A percentile compares a stretch with the other conserved stretches of the same genome.
phyloP scores from a whole-genome alignment of 1,284 basidiomycete genomes.

The Malassezia sympodialis region DNA sequence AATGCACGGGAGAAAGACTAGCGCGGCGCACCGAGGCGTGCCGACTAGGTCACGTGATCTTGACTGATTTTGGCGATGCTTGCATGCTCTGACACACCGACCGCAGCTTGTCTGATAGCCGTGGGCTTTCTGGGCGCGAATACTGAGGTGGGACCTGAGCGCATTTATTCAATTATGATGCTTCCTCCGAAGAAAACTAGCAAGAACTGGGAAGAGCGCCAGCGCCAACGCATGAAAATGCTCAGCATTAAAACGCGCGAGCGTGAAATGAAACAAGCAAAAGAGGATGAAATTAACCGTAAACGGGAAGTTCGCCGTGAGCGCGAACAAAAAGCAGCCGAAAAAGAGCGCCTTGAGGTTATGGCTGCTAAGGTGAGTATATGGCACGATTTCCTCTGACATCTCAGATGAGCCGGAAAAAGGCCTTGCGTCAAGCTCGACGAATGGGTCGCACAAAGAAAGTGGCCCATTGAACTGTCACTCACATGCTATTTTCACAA shows the following conservation, averaged over 20 bases:
- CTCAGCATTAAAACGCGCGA: constrained; percentile 7
- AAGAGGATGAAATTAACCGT: constrained; percentile 11
- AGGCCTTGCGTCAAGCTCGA: constrained; percentile 16
- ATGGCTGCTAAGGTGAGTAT: constrained; percentile 14
- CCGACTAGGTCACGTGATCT: neutral
- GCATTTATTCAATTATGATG: neutral
- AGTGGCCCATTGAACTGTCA: constrained; percentile 8
- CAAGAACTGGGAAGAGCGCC: constrained; percentile 5
- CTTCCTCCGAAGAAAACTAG: neutral
- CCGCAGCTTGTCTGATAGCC: neutral
- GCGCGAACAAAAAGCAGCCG: constrained; percentile 13
- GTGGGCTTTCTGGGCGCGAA: neutral
- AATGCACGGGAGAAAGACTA: neutral
- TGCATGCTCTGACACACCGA: neutral
- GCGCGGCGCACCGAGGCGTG: neutral
- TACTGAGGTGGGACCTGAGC: neutral
- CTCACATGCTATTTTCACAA: neutral
- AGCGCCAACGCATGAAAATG: constrained; percentile 10
- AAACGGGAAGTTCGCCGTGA: constrained; percentile 10
- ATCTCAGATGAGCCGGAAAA: constrained; percentile 15
- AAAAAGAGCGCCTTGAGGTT: constrained; percentile 13
- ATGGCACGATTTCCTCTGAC: neutral
- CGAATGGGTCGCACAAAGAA: constrained; percentile 19
- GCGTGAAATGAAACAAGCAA: constrained; percentile 13
- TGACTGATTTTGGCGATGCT: neutral